phyloP scores from a whole-genome alignment of 225 moss, liverwort and hornwort genomes.

The Pleurozium schreberi region DNA sequence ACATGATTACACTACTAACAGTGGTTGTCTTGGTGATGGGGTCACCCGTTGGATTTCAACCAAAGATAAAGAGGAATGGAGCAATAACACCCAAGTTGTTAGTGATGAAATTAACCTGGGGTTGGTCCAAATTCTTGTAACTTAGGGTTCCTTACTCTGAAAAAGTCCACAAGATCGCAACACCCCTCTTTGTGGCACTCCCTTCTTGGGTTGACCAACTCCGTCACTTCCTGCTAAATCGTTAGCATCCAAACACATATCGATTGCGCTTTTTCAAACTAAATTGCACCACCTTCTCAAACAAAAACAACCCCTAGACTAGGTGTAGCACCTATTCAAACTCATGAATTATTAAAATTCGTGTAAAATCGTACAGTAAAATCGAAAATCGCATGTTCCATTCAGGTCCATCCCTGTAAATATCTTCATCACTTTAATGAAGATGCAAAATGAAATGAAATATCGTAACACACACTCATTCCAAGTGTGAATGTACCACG shows the following conservation, averaged over 20 bases:
- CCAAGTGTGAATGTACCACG: background rate
- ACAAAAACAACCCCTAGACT: background rate
- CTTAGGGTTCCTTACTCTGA: background rate
- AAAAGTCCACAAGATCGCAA: background rate
- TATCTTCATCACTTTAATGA: background rate
- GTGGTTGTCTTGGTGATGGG: background rate
- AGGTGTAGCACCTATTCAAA: background rate
- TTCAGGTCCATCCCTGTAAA: background rate
- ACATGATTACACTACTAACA: background rate
- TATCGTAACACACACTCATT: background rate
- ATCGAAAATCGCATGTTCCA: background rate
- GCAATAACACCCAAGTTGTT: background rate
- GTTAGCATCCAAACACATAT: background rate
- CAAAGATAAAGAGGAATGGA: background rate
- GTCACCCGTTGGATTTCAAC: background rate
- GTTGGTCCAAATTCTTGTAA: background rate
- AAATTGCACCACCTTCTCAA: background rate
- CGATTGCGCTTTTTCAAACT: background rate
- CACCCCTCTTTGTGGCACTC: background rate
- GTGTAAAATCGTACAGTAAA: too few relatives aligned
- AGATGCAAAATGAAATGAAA: background rate
- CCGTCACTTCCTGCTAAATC: background rate
- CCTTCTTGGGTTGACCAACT: background rate
- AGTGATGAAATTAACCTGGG: background rate
- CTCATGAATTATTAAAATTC: background rate